These are phyloP conservation scores for Areca catechu DNA, from an alignment of 176 grass and related monocot species.

Conservation along the genomic window DNA sequence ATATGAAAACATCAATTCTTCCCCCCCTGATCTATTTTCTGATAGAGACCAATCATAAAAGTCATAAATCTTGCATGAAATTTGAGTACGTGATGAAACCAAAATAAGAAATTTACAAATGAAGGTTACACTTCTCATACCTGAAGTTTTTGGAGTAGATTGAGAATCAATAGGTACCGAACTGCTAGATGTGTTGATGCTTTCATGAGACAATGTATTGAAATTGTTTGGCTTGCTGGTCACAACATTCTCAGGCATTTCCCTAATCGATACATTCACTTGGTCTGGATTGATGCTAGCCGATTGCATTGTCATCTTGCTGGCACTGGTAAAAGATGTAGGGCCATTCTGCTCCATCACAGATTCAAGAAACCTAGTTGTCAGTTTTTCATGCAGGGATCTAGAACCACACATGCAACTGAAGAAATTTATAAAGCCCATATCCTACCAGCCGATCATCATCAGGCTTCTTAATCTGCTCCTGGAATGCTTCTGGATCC, in stretches of 20 bases:
- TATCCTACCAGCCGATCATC: conserved; percentile 53
- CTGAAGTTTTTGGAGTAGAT: conserved; percentile 12
- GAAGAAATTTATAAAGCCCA: conserved; percentile 2
- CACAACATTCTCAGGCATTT: conserved; percentile 12
- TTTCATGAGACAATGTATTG: background rate
- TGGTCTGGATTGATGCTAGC: conserved; percentile 13
- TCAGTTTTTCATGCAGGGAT: too few relatives aligned
- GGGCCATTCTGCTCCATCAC: conserved; percentile 41
- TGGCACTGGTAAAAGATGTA: conserved; percentile 45
- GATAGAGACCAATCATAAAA: background rate
- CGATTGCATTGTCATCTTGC: conserved; percentile 18
- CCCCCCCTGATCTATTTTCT: conserved; percentile 7
- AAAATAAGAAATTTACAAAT: too few relatives aligned
- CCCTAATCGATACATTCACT: conserved; percentile 15
- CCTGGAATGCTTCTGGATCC: conserved; percentile 81
- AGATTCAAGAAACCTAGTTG: too few relatives aligned
- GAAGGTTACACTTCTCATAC: background rate
- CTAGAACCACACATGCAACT: too few relatives aligned
- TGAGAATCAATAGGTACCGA: conserved; percentile 24
- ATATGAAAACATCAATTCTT: background rate
- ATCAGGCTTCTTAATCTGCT: conserved; percentile 53
- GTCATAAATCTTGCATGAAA: background rate
- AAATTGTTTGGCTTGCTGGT: conserved; percentile 1
- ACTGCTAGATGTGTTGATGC: conserved; percentile 6
- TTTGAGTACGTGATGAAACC: too few relatives aligned